Evolutionary conservation across 2,329 filamentous ascomycete genomes (phyloP).

Genomic region (Tolypocladium paradoxum): DNA sequence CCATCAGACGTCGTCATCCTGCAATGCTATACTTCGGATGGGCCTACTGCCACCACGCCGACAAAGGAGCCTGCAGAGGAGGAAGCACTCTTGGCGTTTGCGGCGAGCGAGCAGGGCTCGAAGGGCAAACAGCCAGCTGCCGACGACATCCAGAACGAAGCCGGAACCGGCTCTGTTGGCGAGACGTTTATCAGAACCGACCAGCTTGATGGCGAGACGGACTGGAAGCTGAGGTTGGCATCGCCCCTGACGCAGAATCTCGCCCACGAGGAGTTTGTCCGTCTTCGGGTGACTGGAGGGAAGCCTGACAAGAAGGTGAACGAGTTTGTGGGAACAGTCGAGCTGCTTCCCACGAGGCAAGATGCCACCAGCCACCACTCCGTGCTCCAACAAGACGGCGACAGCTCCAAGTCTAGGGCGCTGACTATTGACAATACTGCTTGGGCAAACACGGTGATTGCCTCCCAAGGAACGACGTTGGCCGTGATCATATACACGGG

Average conservation of each 20-base stretch:
- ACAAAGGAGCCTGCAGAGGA: slow-evolving; percentile 23
- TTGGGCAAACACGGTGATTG: slow-evolving; percentile 96
- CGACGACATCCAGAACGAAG: slow-evolving; percentile 13
- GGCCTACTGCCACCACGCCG: slow-evolving; percentile 15
- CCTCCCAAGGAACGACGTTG: slow-evolving; percentile 79
- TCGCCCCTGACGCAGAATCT: slow-evolving; percentile 79
- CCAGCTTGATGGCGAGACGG: slow-evolving; percentile 93
- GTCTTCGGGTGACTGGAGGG: slow-evolving; percentile 64
- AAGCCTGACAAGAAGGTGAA: slow-evolving; percentile 92
- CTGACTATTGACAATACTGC: slow-evolving; percentile 94
- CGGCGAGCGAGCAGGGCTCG: slow-evolving; percentile 20
- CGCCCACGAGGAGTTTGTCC: slow-evolving; percentile 57
- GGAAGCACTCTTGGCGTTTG: slow-evolving; percentile 31
- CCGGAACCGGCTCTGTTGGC: slow-evolving; percentile 42
- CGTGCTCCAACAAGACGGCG: slow-evolving; percentile 21
- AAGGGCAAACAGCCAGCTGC: slow-evolving; percentile 24
- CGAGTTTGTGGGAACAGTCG: slow-evolving; percentile 83
- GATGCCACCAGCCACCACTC: slow-evolving; percentile 33
- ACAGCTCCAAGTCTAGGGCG: slow-evolving; percentile 48
- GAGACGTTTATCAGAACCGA: slow-evolving; percentile 97
- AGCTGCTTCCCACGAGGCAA: slow-evolving; percentile 50
- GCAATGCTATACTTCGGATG: slow-evolving; percentile 62
- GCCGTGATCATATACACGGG: slow-evolving; percentile 93
- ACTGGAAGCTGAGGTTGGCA: slow-evolving; percentile 91
- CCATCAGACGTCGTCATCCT: slow-evolving; percentile 91